Percentiles rank a stretch among this genome's conserved stretches.
phyloP scores from a whole-genome alignment of 495 filamentous ascomycete species.

The Physcia stellaris region DNA sequence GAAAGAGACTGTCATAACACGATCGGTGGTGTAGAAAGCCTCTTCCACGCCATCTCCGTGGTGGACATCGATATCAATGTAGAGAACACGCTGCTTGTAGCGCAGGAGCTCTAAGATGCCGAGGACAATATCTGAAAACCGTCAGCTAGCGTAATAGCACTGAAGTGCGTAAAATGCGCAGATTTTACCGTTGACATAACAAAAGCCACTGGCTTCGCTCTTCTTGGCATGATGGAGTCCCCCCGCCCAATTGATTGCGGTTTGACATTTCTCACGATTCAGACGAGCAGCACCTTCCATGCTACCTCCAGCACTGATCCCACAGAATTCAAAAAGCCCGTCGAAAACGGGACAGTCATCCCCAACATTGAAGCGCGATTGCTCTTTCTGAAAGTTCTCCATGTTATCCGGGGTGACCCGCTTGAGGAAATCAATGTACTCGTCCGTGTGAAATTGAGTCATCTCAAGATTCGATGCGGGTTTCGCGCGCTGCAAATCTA shows the following conservation, averaged over 20 bases:
- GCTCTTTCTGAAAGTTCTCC: constrained; percentile 84
- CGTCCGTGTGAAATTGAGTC: constrained; percentile 99
- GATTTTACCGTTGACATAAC: constrained; percentile 80
- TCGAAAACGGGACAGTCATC: constrained; percentile 98
- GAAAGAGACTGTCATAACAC: constrained; percentile 96
- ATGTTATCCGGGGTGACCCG: constrained; percentile 98
- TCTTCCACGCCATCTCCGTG: constrained; percentile 97
- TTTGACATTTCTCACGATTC: constrained; percentile 89
- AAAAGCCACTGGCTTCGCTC: constrained; percentile 92
- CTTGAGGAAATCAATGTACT: constrained; percentile 96
- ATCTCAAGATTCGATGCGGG: constrained; percentile 92
- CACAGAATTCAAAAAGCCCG: constrained; percentile 95
- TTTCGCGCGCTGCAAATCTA: constrained; percentile 83
- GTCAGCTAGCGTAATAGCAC: constrained; percentile 1
- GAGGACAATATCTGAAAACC: constrained; percentile 70
- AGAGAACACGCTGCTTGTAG: constrained; percentile 84
- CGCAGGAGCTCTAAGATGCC: constrained; percentile 92
- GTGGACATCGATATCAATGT: constrained; percentile 97
- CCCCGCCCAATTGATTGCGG: constrained; percentile 95
- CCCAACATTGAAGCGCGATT: constrained; percentile 93
- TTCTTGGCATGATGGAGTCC: constrained; percentile 97
- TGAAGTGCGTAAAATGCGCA: background rate
- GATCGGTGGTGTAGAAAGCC: constrained; percentile 93
- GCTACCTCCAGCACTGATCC: constrained; percentile 90
- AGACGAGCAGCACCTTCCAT: constrained; percentile 93